phyloP scores from a whole-genome alignment of 495 filamentous ascomycete species.

The Patellaria atrata region DNA sequence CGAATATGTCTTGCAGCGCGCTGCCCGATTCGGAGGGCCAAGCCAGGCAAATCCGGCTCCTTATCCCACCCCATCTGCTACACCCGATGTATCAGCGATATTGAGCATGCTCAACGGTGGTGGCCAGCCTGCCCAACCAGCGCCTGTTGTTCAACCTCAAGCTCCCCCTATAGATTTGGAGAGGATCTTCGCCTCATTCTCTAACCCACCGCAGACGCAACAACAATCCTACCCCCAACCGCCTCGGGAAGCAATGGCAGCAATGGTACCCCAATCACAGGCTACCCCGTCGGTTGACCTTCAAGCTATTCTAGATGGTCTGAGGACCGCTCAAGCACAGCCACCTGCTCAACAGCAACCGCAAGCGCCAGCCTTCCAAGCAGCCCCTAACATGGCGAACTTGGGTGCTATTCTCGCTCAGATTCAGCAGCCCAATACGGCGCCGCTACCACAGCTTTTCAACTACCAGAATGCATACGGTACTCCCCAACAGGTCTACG shows the following conservation, averaged over 20 bases:
- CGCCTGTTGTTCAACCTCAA: slow-evolving; percentile 13
- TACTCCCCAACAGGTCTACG: neutral
- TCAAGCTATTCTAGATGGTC: slow-evolving; percentile 1
- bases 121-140: slow-evolving; percentile 24
- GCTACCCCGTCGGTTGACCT: slow-evolving; percentile 6
- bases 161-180: slow-evolving; percentile 29
- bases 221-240: slow-evolving; percentile 1
- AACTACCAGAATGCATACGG: neutral
- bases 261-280: neutral
- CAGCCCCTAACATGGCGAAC: neutral
- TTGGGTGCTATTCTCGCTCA: neutral
- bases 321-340: slow-evolving; percentile 1
- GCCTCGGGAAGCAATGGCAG: slow-evolving; percentile 4
- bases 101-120: slow-evolving; percentile 21
- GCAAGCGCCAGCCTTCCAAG: slow-evolving; percentile 1
- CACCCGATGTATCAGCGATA: slow-evolving; percentile 2
- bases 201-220: slow-evolving; percentile 13
- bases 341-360: slow-evolving; percentile 1
- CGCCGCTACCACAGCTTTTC: slow-evolving; percentile 3
- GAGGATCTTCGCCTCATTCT: slow-evolving; percentile 36
- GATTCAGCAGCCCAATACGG: neutral
- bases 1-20: slow-evolving; percentile 18
- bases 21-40: neutral
- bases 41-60: too few relatives aligned
- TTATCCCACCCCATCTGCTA: neutral